Base-by-base conservation (phyloP, 2,329 filamentous ascomycete species). In the Fusarium nanum region DNA sequence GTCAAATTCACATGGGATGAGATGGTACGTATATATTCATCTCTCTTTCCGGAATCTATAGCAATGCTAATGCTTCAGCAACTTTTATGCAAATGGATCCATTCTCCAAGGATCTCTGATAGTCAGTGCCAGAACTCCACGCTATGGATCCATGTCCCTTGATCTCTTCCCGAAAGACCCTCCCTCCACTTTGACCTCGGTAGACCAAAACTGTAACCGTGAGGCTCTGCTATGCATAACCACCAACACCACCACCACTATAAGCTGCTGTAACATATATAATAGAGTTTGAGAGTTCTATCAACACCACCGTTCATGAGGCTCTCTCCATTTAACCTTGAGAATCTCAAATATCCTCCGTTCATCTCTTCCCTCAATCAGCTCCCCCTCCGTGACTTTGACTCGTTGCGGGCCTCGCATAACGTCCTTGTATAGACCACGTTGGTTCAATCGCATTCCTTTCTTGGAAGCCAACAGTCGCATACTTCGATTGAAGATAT, bases 401-500 rank as follows among this genome's bases (percentile, higher is more conserved):
- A 83, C 81, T 46, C 90, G 78, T 2, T 84, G 82, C 30, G 79
- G 81, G 0, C 88, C 89, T 42, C 89, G 83, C 77, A 92, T 83
- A 3, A 93, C 89, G 77, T 93, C 87, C 72, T 84, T 87, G 74
- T 91, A 97, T 58, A 98, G 78, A 0, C 94, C 95, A 30, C 87
- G 84, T 80, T 98, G 94, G 73, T 97, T 98, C 57, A 98, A 78
- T 53, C 92, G 83, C 93, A 97, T 94, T 0, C 89, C 88, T 80
- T 93, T 96, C 80, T 89, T 93, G 41, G 89, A 88, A 16, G 94
- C 93, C 68, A 98, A 79, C 18, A 97, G 81, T 68, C 95, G 83
- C 78, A 98, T 88, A 76, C 93, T 97, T 18, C 94, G 85, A 78
- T 98, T 98, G 82, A 98, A 98, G 34, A 97, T 91, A 77, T 97